Evolutionary conservation across 2,329 filamentous ascomycete genomes (phyloP), one percentile per base, ranked within the genome.

Genomic region (Alternaria incomplexa): DNA sequence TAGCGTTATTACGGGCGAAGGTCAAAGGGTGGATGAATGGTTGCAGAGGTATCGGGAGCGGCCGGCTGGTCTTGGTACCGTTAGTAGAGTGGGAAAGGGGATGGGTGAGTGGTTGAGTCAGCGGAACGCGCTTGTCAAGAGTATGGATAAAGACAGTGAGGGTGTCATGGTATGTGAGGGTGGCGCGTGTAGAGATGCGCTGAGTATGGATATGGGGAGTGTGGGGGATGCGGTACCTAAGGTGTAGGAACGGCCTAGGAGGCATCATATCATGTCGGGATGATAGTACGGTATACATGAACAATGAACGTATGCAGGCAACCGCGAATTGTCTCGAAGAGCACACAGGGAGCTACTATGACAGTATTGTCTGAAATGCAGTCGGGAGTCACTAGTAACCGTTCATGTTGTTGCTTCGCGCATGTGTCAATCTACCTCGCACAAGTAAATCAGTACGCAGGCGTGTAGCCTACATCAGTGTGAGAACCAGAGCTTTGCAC

Each of bases 1-100:
- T 17, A 77, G 89, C 3, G 85, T 90, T 10, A 82, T 90, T 6
- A 82, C 85, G 1, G 84, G 86, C 9, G 80, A 83, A 46, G 84
- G 77, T 28, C 78, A 77, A 48, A 77, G 67, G 45, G 80, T 82
- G 0, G 77, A 82, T 5, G 76, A 80, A 30, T 83, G 81, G 56
- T 32, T 85, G 25, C 74, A 73, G 51, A 78, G 78, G 65, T 77
- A 82, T 20, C 76, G 82, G 50, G 69, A 81, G 53, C 74, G 78
- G n/a, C 73, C 85, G 4, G 74, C 75, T 12, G 70, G 67, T 1
- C 56, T 79, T 40, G 69, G 74, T 7, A 74, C 71, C 0, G 58
- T 81, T 3, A 76, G 81, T 61, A 70, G 81, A 23, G 63, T 85
- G 8, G 78, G 73, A 0, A 66, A 63, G 3, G 69, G 65, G 1